These are phyloP conservation scores for Stachybotrys chlorohalonatus DNA, from an alignment of 2,329 filamentous ascomycete species.

Conservation along the genomic window DNA sequence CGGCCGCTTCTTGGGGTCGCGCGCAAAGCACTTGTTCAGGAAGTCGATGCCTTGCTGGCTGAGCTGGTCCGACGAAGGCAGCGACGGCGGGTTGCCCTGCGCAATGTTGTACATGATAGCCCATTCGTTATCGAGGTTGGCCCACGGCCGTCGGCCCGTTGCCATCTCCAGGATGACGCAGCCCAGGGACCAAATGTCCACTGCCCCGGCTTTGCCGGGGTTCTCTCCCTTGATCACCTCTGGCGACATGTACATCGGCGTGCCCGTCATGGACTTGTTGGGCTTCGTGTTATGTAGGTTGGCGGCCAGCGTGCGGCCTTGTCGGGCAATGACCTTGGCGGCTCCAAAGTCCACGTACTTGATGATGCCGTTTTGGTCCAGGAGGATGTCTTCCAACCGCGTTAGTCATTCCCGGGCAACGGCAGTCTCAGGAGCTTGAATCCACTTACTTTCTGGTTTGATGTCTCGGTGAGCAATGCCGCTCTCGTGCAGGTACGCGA, in stretches of 20 bases:
- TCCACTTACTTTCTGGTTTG: conserved; percentile 82
- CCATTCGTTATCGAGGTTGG: conserved; percentile 95
- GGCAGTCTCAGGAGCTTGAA: background rate
- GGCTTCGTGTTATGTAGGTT: conserved; percentile 52
- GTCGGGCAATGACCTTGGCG: conserved; percentile 90
- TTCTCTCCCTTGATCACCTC: conserved; percentile 93
- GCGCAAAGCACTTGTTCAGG: conserved; percentile 73
- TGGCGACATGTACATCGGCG: conserved; percentile 99
- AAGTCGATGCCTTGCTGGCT: conserved; percentile 82
- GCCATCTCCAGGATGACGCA: conserved; percentile 98
- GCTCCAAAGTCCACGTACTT: conserved; percentile 99
- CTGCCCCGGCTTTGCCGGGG: conserved; percentile 70
- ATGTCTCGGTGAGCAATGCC: conserved; percentile 94
- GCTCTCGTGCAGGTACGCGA: conserved; percentile 87
- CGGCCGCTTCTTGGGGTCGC: conserved; percentile 70
- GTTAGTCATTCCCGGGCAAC: conserved; percentile 7
- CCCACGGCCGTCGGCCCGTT: conserved; percentile 89
- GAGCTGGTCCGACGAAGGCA: conserved; percentile 76
- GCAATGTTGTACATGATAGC: conserved; percentile 99
- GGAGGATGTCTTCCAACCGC: conserved; percentile 62
- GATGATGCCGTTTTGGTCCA: conserved; percentile 96
- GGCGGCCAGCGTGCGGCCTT: conserved; percentile 72
- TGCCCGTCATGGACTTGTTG: conserved; percentile 92
- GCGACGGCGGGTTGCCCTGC: conserved; percentile 83
- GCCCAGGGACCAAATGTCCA: conserved; percentile 93